phyloP scores from a whole-genome alignment of 208 protist genomes.

The Eutreptiella sp. region DNA sequence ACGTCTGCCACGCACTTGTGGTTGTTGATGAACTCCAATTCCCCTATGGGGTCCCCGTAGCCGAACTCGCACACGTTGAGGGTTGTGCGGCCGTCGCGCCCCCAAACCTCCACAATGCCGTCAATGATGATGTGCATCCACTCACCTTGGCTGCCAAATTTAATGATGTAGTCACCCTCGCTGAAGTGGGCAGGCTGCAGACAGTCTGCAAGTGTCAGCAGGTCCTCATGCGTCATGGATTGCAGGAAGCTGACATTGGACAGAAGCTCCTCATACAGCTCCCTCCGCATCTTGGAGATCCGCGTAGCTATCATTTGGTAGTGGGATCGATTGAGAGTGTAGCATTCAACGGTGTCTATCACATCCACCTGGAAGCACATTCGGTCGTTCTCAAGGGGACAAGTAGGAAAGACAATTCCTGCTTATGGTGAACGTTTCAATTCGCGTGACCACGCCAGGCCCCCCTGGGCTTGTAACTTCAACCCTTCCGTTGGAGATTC shows the following conservation, averaged over 20 bases:
- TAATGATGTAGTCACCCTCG: slow-evolving; percentile 21
- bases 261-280: slow-evolving; percentile 27
- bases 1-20: slow-evolving; percentile 31
- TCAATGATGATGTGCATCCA: slow-evolving; percentile 28
- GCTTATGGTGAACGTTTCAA: slow-evolving; percentile 30
- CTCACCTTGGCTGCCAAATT: slow-evolving; percentile 28
- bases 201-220: slow-evolving; percentile 23
- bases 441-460: slow-evolving; percentile 6
- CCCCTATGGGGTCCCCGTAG: slow-evolving; percentile 23
- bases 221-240: slow-evolving; percentile 1
- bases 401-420: slow-evolving; percentile 38
- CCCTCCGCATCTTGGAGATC: slow-evolving; percentile 30
- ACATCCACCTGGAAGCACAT: slow-evolving; percentile 22
- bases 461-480: slow-evolving; percentile 7
- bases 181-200: slow-evolving; percentile 18
- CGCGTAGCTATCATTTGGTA: slow-evolving; percentile 25
- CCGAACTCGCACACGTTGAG: slow-evolving; percentile 31
- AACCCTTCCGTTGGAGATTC: slow-evolving; percentile 9
- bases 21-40: slow-evolving; percentile 34
- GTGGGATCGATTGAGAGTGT: slow-evolving; percentile 2
- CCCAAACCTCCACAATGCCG: slow-evolving; percentile 23
- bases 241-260: slow-evolving; percentile 18
- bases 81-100: slow-evolving; percentile 3
- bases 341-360: neutral
- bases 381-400: no score